phyloP scores from a whole-genome alignment of 805 yeast genomes.

The Geotrichum ghanense region DNA sequence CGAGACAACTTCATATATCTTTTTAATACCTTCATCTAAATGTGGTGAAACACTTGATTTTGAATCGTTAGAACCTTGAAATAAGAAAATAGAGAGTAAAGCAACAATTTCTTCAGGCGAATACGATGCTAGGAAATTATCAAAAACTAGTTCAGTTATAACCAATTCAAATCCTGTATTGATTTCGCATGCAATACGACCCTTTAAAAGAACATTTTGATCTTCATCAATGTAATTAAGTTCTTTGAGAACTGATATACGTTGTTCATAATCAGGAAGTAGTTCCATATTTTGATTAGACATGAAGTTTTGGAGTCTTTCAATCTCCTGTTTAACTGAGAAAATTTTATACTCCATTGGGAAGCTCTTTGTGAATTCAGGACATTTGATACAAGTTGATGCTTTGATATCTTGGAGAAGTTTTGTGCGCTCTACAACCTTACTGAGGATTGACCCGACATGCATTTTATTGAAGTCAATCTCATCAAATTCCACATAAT shows the following conservation, averaged over 20 bases:
- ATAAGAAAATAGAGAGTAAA: constrained; percentile 79
- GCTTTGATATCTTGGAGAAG: constrained; percentile 24
- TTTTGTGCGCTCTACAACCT: constrained; percentile 18
- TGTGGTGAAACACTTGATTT: constrained; percentile 58
- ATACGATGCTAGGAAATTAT: constrained; percentile 84
- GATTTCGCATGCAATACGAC: constrained; percentile 83
- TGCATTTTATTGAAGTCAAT: constrained; percentile 28
- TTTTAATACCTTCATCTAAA: constrained; percentile 42
- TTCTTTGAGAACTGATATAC: constrained; percentile 67
- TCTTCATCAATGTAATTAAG: constrained; percentile 70
- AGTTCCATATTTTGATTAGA: constrained; percentile 84
- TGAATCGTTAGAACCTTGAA: constrained; percentile 67
- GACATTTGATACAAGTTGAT: constrained; percentile 26
- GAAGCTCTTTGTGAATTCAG: constrained; percentile 35
- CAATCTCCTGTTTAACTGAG: constrained; percentile 39
- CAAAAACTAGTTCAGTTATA: constrained; percentile 78
- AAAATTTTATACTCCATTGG: constrained; percentile 35
- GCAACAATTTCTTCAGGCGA: constrained; percentile 98
- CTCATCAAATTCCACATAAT: constrained; percentile 16
- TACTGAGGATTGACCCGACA: constrained; percentile 25
- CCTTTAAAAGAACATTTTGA: constrained; percentile 69
- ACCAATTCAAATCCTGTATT: constrained; percentile 78
- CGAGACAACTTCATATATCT: constrained; percentile 47
- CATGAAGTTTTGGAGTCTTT: constrained; percentile 44
- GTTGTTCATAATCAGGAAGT: constrained; percentile 87